Base-by-base conservation (phyloP, 1,139 yeast genomes). In the Taphrina pruni region DNA sequence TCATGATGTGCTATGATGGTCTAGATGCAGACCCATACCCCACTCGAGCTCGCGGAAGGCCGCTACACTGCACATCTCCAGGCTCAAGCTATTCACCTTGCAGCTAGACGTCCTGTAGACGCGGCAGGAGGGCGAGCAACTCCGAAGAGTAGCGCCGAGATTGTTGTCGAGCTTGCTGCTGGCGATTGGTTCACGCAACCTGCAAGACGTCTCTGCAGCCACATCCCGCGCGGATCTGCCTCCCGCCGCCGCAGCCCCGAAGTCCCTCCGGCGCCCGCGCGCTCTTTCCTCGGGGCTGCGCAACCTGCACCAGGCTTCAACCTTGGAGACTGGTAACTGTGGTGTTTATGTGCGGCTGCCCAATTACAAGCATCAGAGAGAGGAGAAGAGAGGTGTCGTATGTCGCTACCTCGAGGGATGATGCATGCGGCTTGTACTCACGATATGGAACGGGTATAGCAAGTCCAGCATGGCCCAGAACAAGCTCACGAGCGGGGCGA, bases 121-220 rank as follows among this genome's bases (percentile, higher is more conserved):
- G 43, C 7, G 43, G 43, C 14, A 39, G 20, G n/a, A 1, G 48
- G 48, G n/a, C 12, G 20, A 14, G n/a, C 17, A n/a, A 14, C 20
- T 45, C 20, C 20, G 48, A 45, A n/a, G 48, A 45, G 48, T 45
- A 45, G 48, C 48, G 48, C 48, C 48, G 48, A 45, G 20, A 9
- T 8, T 12, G 48, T 45, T 45, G 20, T n/a, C n/a, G n/a, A 45
- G 20, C 6, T 8, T 12, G 21, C n/a, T 45, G 20, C 5, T 1
- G 4, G 48, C 48, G 48, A 45, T 45, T 45, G 48, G 48, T 45
- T n/a, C 20, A 45, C 32, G 4, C 32, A 45, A n/a, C 48, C 14
- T 14, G 2, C 12, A 14, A 45, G 17, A 6, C 12, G 9, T 7
- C 17, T 45, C 20, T 45, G 17, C 48, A 45, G 48, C 48, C 48